A percentile compares a stretch with the other conserved stretches of the same genome.
Evolutionary conservation across 2,329 filamentous ascomycete species (phyloP).

Genomic region (Westerdykella sp.): DNA sequence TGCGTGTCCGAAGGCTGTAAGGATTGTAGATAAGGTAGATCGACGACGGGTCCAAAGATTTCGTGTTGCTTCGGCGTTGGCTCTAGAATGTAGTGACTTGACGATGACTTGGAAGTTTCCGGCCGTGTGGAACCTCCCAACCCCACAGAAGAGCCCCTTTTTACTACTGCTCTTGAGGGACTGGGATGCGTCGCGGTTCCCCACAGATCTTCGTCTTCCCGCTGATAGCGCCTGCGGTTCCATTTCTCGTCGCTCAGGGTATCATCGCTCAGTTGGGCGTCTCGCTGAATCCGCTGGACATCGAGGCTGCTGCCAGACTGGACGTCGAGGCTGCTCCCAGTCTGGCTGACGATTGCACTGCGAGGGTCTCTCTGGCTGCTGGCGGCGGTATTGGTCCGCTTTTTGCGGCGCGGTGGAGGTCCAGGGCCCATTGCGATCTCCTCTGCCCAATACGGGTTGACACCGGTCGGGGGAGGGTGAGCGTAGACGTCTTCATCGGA

Average conservation of each 20-base stretch:
- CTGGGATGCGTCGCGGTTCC: conserved; percentile 40
- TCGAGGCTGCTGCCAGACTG: conserved; percentile 27
- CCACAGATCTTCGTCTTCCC: conserved; percentile 85
- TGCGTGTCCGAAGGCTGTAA: conserved; percentile 62
- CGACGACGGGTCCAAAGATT: conserved; percentile 77
- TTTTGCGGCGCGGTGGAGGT: conserved; percentile 55
- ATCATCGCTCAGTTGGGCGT: conserved; percentile 28
- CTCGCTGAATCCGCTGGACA: conserved; percentile 16
- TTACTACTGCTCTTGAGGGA: conserved; percentile 1
- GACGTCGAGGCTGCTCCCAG: conserved; percentile 12
- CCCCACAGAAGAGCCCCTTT: conserved; percentile 26
- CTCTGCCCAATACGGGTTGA: conserved; percentile 82
- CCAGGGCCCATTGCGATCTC: conserved; percentile 79
- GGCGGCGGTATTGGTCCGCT: conserved; percentile 47
- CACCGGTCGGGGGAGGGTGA: conserved; percentile 76
- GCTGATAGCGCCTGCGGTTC: conserved; percentile 74
- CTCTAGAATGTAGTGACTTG: conserved; percentile 32
- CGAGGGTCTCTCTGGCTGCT: conserved; percentile 50
- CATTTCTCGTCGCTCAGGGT: conserved; percentile 49
- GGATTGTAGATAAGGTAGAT: conserved; percentile 53
- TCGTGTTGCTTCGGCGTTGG: conserved; percentile 72
- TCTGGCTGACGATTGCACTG: conserved; percentile 42
- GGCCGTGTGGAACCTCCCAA: conserved; percentile 25
- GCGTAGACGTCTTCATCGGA: conserved; percentile 51
- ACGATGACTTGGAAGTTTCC: conserved; percentile 21